Base-by-base conservation (phyloP, 805 yeast genomes). In the Lipomyces lipofer region DNA sequence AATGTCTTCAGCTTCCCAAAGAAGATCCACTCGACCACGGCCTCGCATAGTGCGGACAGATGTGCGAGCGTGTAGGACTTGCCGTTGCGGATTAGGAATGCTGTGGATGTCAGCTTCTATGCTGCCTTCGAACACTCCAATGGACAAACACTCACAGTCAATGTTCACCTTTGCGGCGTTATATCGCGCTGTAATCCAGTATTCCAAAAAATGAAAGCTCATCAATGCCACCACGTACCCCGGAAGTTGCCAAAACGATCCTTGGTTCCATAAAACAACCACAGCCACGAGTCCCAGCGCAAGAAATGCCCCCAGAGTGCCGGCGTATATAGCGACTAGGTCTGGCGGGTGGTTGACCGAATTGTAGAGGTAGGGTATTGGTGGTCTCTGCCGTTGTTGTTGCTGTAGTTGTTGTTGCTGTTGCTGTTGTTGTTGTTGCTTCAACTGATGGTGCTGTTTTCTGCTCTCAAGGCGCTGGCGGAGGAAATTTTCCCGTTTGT, bases 201-300 rank as follows among this genome's bases (percentile, higher is more conserved):
- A 94, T 71, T 94, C 99, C 19, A 88, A 67, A 63, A 87, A 79
- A 68, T 94, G 98, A 71, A 92, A 94, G 0, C 77, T 25, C 2
- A 85, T 68, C 8, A 87, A 66, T 0, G 79, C 67, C 9, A 76
- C 67, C 8, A 85, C 54, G 67, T 86, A 89, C 0, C 81, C 13
- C 3, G 78, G 66, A n/a, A 71, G 45, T 42, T 70, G 69, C 43
- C 61, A 64, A 39, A 57, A 62, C 2, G 42, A 38, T 19, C 30
- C 30, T 15, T 13, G 40, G 24, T 9, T n/a, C 28, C 19, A 19
- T 15, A 56, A 47, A 9, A 58, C 7, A 7, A 38, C 35, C 5
- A 62, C 21, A 1, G 66, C 33, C 2, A 45, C 43, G 4, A 65
- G 2, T 15, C 52, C 8, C 30, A 48, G 12, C 5, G 67, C 67